These are phyloP conservation scores for Gynochthodes officinalis DNA, from an alignment of 257 asterid genomes.

Conservation along the genomic window DNA sequence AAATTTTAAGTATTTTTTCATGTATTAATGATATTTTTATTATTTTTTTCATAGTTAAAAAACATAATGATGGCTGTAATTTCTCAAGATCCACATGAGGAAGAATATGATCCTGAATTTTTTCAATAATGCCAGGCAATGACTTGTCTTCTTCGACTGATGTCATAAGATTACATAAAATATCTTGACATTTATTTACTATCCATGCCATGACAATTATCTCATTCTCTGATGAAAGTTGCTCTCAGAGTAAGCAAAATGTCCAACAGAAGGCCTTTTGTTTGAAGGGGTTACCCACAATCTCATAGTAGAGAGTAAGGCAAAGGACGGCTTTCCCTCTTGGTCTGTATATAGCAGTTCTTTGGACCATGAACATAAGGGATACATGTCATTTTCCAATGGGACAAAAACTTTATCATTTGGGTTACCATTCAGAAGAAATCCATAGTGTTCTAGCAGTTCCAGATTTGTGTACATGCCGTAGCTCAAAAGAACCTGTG, in stretches of 20 bases:
- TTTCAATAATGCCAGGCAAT: slow-evolving; percentile 37
- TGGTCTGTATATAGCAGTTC: slow-evolving; percentile 63
- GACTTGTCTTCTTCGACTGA: slow-evolving; percentile 52
- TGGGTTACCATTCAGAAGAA: slow-evolving; percentile 65
- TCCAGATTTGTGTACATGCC: slow-evolving; percentile 91
- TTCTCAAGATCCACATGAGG: slow-evolving; percentile 19
- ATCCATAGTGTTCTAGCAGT: slow-evolving; percentile 93
- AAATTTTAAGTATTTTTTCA: too few species aligned
- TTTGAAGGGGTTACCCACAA: slow-evolving; percentile 74
- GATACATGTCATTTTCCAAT: slow-evolving; percentile 60
- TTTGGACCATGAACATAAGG: slow-evolving; percentile 63
- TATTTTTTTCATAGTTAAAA: too few species aligned
- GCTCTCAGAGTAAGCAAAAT: slow-evolving; percentile 57
- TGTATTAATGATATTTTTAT: too few species aligned
- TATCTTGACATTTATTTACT: slow-evolving; percentile 32
- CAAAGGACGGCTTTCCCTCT: slow-evolving; percentile 74
- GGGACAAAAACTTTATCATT: slow-evolving; percentile 76
- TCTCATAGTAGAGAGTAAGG: slow-evolving; percentile 61
- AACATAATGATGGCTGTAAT: slow-evolving; percentile 10
- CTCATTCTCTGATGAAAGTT: slow-evolving; percentile 61
- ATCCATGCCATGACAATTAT: slow-evolving; percentile 47
- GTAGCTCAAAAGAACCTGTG: slow-evolving; percentile 90
- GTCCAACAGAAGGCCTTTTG: slow-evolving; percentile 49
- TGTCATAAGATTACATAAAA: slow-evolving; percentile 42
- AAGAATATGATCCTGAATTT: slow-evolving; percentile 30